Evolutionary conservation across 495 filamentous ascomycete genomes (phyloP), one percentile per base, ranked within the genome.

Genomic region (Aspergillus biplanus): DNA sequence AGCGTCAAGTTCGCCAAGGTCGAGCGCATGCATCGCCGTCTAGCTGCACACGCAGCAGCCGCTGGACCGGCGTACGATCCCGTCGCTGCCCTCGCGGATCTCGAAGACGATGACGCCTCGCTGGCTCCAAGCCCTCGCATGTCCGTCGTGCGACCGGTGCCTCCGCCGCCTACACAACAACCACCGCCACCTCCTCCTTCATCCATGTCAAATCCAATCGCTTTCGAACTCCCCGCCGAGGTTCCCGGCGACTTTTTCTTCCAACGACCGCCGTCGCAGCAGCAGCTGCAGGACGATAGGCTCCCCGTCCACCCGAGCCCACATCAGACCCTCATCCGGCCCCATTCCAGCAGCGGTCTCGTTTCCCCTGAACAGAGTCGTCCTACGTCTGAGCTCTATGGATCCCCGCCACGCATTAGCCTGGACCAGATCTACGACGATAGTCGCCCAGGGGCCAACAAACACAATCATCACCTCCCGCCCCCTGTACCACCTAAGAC

Each of bases 401-500:
- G 63, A 46, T 79, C 79, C 18, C 77, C 82, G 9, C 60, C 61
- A 37, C 75, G 72, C 42, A 74, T 71, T 57, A 86, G 78, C 73
- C 65, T 73, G 67, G 77, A 87, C 62, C 67, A 79, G 58, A 39
- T 71, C 63, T 62, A 75, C 47, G 77, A 75, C 18, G 80, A 80
- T 46, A 21, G 27, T 12, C 52, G 21, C 27, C 27, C 11, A 7
- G 9, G 11, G 11, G 4, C 39, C 39, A 13, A 44, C 39, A 27
- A 27, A 27, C 21, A 27, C 21, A 27, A 11, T 4, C 5, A 31
- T 32, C 55, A 32, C 27, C 80, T 82, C 63, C 88, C 92, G 0
- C 93, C 93, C 37, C 93, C 93, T 0, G 69, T 94, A 27, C 92
- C 92, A 9, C 91, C 92, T 11, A 95, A 95, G 74, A 96, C 90